Conservation (phyloP, 192 early-diverging fungal species). For the Rhizophagus sp. region DNA sequence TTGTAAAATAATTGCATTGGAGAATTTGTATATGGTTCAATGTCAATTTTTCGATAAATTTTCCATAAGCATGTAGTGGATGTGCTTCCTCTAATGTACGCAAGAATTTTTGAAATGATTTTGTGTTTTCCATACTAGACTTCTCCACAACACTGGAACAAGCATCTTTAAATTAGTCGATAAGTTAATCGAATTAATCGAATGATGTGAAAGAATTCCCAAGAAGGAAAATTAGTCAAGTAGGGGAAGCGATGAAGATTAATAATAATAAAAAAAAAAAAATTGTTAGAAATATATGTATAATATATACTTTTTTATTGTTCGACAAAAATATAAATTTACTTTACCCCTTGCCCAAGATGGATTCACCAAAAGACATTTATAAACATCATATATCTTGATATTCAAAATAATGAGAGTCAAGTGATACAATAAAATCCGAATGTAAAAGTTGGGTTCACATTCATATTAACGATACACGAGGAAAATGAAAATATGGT, state of each 20-base stretch:
- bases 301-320: no score
- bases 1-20: neutral
- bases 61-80: neutral
- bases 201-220: neutral
- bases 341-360: neutral
- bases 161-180: neutral
- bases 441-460: neutral
- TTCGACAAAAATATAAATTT: neutral
- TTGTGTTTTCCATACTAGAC: neutral
- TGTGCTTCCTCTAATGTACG: neutral
- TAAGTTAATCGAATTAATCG: neutral
- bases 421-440: neutral
- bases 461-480: no score
- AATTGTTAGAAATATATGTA: neutral
- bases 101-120: slow-evolving; percentile 8
- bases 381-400: slow-evolving; percentile 14
- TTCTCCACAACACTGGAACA: neutral
- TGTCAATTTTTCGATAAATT: neutral
- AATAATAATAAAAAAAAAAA: neutral
- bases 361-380: neutral
- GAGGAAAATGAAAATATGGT: neutral
- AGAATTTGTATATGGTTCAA: neutral
- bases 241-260: no score
- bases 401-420: neutral
- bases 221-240: neutral